Conservation (phyloP, 495 filamentous ascomycete species). For the Apodospora peruviana region DNA sequence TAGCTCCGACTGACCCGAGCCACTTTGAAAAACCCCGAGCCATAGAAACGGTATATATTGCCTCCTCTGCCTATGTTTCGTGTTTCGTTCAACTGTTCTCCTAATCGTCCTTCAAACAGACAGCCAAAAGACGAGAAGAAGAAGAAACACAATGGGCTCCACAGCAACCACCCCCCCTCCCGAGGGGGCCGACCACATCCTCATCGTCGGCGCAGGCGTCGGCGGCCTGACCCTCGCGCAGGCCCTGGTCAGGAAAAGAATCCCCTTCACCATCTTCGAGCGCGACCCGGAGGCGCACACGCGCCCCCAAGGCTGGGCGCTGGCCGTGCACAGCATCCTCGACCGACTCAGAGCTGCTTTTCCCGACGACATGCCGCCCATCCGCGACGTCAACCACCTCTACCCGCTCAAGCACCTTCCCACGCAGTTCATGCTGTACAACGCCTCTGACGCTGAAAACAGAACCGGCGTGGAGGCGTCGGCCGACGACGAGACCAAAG, state of each 20-base stretch:
- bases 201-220: constrained; percentile 45
- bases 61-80: no score
- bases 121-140: no score
- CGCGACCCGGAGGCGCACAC: constrained; percentile 15
- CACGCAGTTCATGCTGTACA: constrained; percentile 20
- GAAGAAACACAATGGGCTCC: neutral
- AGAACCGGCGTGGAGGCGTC: constrained; percentile 20
- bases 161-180: neutral
- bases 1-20: no score
- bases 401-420: constrained; percentile 14
- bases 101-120: no score
- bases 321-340: constrained; percentile 24
- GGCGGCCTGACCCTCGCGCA: constrained; percentile 46
- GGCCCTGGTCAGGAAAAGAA: constrained; percentile 38
- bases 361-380: constrained; percentile 21
- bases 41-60: no score
- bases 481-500: constrained; percentile 15
- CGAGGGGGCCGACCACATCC: constrained; percentile 12
- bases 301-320: constrained; percentile 25
- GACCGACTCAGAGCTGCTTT: constrained; percentile 20
- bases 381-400: constrained; percentile 20
- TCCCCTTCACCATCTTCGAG: constrained; percentile 47
- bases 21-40: no score
- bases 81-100: no score
- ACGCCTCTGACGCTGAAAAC: constrained; percentile 5